These are phyloP conservation scores for Pisolithus thermaeus DNA, from an alignment of 1,284 basidiomycete genomes.

Conservation along the genomic window DNA sequence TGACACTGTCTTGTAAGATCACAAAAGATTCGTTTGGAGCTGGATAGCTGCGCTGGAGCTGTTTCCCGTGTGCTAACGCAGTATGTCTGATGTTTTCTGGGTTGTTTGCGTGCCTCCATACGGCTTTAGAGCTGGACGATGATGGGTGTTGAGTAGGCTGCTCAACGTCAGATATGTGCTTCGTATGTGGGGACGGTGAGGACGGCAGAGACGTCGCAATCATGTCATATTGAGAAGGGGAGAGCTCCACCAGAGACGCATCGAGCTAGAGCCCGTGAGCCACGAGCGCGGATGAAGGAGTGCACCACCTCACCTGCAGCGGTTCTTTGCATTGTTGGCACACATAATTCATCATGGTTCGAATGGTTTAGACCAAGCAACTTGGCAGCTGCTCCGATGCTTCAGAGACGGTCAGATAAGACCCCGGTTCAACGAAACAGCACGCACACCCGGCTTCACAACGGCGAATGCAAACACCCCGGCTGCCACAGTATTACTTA, in stretches of 20 bases:
- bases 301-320: constrained; percentile 50
- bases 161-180: constrained; percentile 42
- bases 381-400: no score
- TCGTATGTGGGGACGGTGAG: constrained; percentile 36
- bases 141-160: constrained; percentile 53
- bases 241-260: constrained; percentile 75
- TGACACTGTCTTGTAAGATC: constrained; percentile 77
- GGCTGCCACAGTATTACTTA: no score
- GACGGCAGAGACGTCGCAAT: constrained; percentile 70
- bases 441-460: no score
- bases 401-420: no score
- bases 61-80: constrained; percentile 49
- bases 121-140: constrained; percentile 50
- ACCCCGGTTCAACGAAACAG: no score
- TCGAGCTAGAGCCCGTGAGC: constrained; percentile 55
- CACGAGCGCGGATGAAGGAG: constrained; percentile 7
- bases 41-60: constrained; percentile 44
- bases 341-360: constrained; percentile 48
- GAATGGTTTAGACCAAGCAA: no score
- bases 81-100: constrained; percentile 28
- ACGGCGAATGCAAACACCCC: no score
- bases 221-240: constrained; percentile 82
- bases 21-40: constrained; percentile 84
- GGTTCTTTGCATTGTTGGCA: constrained; percentile 88
- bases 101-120: constrained; percentile 52